Evolutionary conservation across 192 early-diverging fungal species (phyloP).

Genomic region (Irineochytrium annulatum): DNA sequence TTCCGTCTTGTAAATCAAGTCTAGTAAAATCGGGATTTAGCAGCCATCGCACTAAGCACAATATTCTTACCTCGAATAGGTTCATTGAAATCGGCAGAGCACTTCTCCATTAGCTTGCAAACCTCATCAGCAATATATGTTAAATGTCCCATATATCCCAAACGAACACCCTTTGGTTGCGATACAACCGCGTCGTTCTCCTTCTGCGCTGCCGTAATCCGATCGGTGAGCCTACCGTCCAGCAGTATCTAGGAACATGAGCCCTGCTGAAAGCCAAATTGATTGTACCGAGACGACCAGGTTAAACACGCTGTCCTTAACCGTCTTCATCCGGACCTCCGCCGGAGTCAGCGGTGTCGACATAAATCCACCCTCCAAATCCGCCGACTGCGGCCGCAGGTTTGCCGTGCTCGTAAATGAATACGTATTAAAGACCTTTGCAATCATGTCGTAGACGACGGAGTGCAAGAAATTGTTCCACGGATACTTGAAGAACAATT

Average conservation of each 20-base stretch:
- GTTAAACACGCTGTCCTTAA: no score
- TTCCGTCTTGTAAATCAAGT: constrained; percentile 36
- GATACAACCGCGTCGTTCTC: constrained; percentile 74
- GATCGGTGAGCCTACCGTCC: constrained; percentile 78
- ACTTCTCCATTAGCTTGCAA: constrained; percentile 79
- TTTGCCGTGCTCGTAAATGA: no score
- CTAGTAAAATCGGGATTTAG: no score
- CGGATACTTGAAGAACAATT: constrained; percentile 88
- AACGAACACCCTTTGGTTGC: constrained; percentile 79
- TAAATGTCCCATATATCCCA: constrained; percentile 98
- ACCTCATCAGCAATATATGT: constrained; percentile 96
- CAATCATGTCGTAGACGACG: constrained; percentile 97
- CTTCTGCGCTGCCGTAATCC: constrained; percentile 80
- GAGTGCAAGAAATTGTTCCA: constrained; percentile 99
- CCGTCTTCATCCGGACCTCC: no score
- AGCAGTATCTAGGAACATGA: constrained; percentile 67
- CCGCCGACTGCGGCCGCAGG: no score
- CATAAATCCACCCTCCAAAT: no score
- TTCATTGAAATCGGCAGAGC: constrained; percentile 36
- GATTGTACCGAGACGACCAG: constrained; percentile 46
- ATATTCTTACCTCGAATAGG: constrained; percentile 36
- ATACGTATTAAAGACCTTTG: constrained; percentile 92
- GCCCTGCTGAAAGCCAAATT: no score
- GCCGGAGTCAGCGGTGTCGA: background rate
- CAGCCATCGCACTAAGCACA: no score